Conservation (phyloP, 1,284 basidiomycete species). For the Pseudozyma tsukubaensis region DNA sequence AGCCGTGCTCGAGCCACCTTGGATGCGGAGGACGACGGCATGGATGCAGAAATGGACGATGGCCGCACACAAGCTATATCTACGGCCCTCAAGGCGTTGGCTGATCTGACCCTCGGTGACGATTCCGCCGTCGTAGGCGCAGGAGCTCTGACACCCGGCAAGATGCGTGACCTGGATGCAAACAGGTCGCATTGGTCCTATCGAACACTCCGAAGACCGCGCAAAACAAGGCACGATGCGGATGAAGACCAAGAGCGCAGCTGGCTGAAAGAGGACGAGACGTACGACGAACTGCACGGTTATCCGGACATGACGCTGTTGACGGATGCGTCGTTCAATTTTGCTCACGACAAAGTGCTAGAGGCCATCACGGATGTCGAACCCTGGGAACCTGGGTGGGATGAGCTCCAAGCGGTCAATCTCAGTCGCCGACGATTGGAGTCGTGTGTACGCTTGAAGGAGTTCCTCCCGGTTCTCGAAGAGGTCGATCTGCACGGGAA, state of each 20-base stretch:
- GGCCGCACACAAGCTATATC: constrained; percentile 41
- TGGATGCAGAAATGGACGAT: constrained; percentile 16
- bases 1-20: constrained; percentile 10
- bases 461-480: constrained; percentile 89
- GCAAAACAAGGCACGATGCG: constrained; percentile 19
- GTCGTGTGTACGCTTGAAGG: constrained; percentile 89
- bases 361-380: constrained; percentile 93
- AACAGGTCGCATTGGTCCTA: constrained; percentile 49
- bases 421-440: constrained; percentile 83
- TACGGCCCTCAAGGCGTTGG: constrained; percentile 32
- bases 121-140: constrained; percentile 6
- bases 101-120: constrained; percentile 44
- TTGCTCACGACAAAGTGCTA: constrained; percentile 88
- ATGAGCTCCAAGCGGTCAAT: constrained; percentile 80
- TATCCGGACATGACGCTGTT: constrained; percentile 70
- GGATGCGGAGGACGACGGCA: constrained; percentile 2
- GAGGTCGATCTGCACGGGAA: constrained; percentile 76
- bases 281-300: constrained; percentile 49
- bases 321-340: constrained; percentile 90
- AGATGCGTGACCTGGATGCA: constrained; percentile 21
- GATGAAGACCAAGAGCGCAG: constrained; percentile 16
- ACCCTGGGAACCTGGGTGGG: constrained; percentile 95
- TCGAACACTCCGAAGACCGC: constrained; percentile 34
- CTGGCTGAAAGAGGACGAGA: constrained; percentile 28
- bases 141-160: constrained; percentile 15